Base-by-base conservation (phyloP, 495 filamentous ascomycete species). In the Hyaloscypha hepaticicola region DNA sequence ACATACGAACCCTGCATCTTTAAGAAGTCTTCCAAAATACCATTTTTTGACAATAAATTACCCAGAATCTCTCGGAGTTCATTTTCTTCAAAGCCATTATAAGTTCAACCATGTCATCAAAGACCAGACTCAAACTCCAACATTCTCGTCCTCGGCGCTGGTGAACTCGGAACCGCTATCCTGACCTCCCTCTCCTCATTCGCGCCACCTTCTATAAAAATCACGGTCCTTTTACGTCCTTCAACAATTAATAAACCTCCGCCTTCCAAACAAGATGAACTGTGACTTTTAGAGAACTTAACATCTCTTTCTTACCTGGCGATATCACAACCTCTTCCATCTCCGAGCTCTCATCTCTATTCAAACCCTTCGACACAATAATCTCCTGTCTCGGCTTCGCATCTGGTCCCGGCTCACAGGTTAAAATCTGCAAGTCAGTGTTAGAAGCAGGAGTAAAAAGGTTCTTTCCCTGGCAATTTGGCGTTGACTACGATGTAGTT, bases 401-500 rank as follows among this genome's bases (percentile, higher is more conserved):
- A 1, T 73, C 79, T 7, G 77, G 81, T 0, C 52, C 76, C 0
- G 85, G 84, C 0, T 82, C 77, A 2, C 80, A 86, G 69, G 27
- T 77, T 0, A 85, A 84, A 55, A 61, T 87, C 28, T 74, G 82
- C 0, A 66, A 38, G 2, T 85, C 85, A 0, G 82, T 79, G 0
- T 72, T 89, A 4, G 62, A 65, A 11, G 83, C 83, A 0, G 71
- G 74, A 1, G 72, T 79, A 0, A 53, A 61, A 16, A 69, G 80
- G 8, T 88, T 80, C 65, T 72, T 88, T 16, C 85, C 87, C 2
- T 88, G 87, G 86, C 86, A 90, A 71, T 88, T 85, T 72, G 87
- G 87, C 9, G 78, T 87, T 2, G 84, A 89, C 67, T 89, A 89
- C 69, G 82, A 85, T 62, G 72, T 75, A 31, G 82, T 89, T 34